These are phyloP conservation scores for Pseudogymnoascus sp. DNA, from an alignment of 2,329 filamentous ascomycete genomes.

Conservation along the genomic window DNA sequence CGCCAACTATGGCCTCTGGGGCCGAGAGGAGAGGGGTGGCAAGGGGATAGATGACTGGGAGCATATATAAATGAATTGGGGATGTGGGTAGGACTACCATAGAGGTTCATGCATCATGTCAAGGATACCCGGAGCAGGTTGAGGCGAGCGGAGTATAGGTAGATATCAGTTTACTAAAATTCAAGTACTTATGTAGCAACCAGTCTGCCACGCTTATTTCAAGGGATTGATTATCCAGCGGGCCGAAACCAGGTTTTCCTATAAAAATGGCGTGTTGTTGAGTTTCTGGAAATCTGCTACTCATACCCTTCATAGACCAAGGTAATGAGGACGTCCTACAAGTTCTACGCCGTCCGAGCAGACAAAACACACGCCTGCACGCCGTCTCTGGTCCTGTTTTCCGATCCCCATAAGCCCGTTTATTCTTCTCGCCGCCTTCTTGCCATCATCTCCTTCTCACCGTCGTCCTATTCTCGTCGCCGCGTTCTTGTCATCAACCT, in stretches of 20 bases:
- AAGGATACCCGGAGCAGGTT: background rate
- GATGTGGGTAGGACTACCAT: background rate
- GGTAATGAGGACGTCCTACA: no score
- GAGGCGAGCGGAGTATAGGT: slow-evolving; percentile 1
- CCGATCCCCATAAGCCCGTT: background rate
- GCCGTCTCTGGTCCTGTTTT: no score
- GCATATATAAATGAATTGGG: background rate
- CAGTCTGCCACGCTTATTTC: background rate
- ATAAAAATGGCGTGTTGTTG: no score
- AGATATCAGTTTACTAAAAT: background rate
- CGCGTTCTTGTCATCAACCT: no score
- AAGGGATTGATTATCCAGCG: no score
- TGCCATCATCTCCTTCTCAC: background rate
- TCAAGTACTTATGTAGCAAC: background rate
- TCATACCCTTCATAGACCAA: no score
- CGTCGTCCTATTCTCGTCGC: background rate
- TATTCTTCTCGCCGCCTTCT: background rate
- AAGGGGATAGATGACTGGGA: background rate
- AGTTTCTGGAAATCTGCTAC: no score
- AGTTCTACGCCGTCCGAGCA: no score
- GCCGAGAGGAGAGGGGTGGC: background rate
- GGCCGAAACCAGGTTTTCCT: no score
- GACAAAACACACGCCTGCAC: no score
- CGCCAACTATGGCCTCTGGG: background rate
- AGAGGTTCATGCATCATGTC: background rate